phyloP scores from a whole-genome alignment of 2,329 filamentous ascomycete species.

The Xylariaceae sp. region DNA sequence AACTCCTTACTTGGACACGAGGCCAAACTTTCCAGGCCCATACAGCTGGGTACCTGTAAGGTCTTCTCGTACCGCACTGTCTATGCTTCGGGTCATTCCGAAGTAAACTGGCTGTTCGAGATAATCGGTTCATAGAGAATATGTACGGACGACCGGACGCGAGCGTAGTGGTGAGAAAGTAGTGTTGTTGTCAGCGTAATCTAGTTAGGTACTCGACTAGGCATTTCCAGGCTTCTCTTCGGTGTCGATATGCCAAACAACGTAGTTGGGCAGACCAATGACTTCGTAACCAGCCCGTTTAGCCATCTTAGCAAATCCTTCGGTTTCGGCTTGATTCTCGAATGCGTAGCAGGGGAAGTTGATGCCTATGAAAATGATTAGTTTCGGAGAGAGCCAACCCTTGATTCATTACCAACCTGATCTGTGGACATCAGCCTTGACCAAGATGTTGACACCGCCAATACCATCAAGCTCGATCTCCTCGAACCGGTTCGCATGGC shows the following conservation, averaged over 20 bases:
- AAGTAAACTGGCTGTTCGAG: constrained; percentile 24
- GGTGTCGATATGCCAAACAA: constrained; percentile 98
- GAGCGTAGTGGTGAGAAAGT: constrained; percentile 14
- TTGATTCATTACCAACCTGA: constrained; percentile 56
- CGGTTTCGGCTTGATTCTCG: constrained; percentile 97
- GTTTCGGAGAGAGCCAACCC: constrained; percentile 17
- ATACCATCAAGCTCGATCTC: constrained; percentile 93
- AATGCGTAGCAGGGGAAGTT: constrained; percentile 97
- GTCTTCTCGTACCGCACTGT: constrained; percentile 31
- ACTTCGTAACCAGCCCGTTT: constrained; percentile 92
- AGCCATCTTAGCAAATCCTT: constrained; percentile 98
- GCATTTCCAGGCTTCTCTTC: constrained; percentile 85
- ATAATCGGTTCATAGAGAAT: constrained; percentile 26
- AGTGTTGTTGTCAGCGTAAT: not conserved
- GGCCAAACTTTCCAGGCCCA: constrained; percentile 23
- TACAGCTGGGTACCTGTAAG: constrained; percentile 26
- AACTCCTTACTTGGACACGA: constrained; percentile 27
- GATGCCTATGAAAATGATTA: constrained; percentile 57
- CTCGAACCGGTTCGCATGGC: constrained; percentile 84
- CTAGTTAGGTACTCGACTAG: constrained; percentile 30
- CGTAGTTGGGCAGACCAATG: constrained; percentile 88
- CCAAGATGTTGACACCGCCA: constrained; percentile 93
- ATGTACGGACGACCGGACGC: constrained; percentile 17
- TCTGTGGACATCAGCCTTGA: constrained; percentile 96
- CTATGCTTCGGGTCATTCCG: constrained; percentile 28